A percentile compares a stretch with the other conserved stretches of the same genome.
These are phyloP conservation scores for Populus deltoides DNA, from an alignment of 345 rosid genomes.

Conservation along the genomic window DNA sequence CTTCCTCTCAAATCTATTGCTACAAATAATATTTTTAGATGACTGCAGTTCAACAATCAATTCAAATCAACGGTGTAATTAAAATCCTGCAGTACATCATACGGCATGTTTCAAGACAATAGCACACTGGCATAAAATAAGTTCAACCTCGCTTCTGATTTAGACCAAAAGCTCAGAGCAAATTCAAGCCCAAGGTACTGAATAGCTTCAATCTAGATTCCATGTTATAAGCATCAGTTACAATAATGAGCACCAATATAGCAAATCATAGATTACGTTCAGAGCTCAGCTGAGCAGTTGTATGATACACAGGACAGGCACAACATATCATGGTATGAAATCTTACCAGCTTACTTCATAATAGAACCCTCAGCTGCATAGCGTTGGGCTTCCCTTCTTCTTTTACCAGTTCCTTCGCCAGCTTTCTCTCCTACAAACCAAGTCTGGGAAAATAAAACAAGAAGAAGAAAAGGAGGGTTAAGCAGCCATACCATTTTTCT, in stretches of 20 bases:
- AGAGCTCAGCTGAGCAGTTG: background rate
- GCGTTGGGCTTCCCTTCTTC: slow-evolving; percentile 79
- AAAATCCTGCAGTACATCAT: background rate
- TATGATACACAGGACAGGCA: background rate
- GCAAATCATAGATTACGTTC: background rate
- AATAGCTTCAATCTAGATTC: background rate
- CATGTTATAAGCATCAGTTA: background rate
- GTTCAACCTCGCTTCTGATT: background rate
- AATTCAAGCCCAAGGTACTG: background rate
- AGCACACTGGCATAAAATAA: background rate
- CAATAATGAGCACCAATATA: background rate
- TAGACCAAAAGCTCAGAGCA: background rate
- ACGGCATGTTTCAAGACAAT: background rate
- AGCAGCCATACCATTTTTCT: slow-evolving; percentile 8
- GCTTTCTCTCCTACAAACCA: slow-evolving; percentile 58
- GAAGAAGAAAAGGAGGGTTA: slow-evolving; percentile 8
- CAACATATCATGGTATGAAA: background rate
- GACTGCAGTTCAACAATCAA: no score
- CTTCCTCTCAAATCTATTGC: no score
- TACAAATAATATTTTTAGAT: no score
- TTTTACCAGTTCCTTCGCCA: slow-evolving; percentile 79
- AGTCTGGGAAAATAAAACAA: no score
- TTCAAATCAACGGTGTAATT: no score
- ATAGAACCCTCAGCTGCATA: slow-evolving; percentile 82
- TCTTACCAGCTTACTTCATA: slow-evolving; percentile 70